Conservation (phyloP, 805 yeast species). For the Brettanomyces anomalus region DNA sequence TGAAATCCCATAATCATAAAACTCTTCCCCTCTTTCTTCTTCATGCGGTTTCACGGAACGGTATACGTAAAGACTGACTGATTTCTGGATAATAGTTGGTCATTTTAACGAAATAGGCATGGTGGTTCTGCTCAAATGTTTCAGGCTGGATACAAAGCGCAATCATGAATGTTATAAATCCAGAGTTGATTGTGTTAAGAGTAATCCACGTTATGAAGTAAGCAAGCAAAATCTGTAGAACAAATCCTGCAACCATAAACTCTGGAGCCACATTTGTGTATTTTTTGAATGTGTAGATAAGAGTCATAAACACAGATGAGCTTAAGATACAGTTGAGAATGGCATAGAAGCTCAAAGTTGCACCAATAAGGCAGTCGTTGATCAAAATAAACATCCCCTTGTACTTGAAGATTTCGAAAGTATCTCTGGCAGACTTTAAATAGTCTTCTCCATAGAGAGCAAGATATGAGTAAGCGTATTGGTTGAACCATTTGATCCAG, state of each 20-base stretch:
- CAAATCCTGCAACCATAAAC: constrained; percentile 18
- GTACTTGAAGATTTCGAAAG: constrained; percentile 66
- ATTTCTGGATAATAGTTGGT: constrained; percentile 24
- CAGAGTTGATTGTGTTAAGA: constrained; percentile 68
- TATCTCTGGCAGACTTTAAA: constrained; percentile 66
- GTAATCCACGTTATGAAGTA: constrained; percentile 69
- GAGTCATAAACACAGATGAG: constrained; percentile 18
- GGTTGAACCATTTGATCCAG: constrained; percentile 72
- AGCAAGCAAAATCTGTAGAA: constrained; percentile 47
- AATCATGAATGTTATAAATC: constrained; percentile 75
- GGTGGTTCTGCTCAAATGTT: constrained; percentile 53
- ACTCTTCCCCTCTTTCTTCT: neutral
- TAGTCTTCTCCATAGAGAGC: constrained; percentile 83
- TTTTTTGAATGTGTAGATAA: constrained; percentile 1
- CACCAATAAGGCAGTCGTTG: constrained; percentile 74
- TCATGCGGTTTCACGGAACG: constrained; percentile 16
- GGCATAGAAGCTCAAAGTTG: constrained; percentile 71
- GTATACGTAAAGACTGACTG: constrained; percentile 20
- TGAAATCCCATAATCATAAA: neutral
- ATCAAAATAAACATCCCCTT: constrained; percentile 81
- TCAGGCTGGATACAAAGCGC: constrained; percentile 83
- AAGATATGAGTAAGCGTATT: constrained; percentile 79
- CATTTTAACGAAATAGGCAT: constrained; percentile 32
- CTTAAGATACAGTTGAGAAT: constrained; percentile 46
- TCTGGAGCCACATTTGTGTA: constrained; percentile 17